phyloP scores from a whole-genome alignment of 805 yeast genomes.

The Saccharomycopsis sp. region DNA sequence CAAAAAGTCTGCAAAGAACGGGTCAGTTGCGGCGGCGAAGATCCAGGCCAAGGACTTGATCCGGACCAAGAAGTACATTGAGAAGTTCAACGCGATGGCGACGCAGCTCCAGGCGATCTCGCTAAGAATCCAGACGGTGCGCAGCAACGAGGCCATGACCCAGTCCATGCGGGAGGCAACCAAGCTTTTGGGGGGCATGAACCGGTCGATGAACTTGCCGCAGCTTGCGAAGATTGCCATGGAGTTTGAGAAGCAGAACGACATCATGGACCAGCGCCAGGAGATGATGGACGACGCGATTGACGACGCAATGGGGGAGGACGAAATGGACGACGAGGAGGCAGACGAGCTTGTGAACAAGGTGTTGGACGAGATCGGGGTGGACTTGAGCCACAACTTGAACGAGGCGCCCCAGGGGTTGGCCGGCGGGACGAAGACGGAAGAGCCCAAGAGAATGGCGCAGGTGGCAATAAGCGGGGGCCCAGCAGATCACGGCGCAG shows the following conservation, averaged over 20 bases:
- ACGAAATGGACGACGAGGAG: conserved; percentile 79
- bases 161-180: conserved; percentile 93
- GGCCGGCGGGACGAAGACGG: conserved; percentile 22
- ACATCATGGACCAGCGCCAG: conserved; percentile 96
- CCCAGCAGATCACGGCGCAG: conserved; percentile 25
- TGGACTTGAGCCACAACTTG: conserved; percentile 53
- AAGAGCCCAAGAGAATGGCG: conserved; percentile 36
- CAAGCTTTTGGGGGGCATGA: conserved; percentile 74
- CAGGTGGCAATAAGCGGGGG: conserved; percentile 25
- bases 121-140: conserved; percentile 79
- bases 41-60: conserved; percentile 94
- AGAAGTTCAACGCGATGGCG: conserved; percentile 86
- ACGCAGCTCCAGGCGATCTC: conserved; percentile 94
- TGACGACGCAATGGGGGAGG: conserved; percentile 90
- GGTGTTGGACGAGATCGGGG: conserved; percentile 93
- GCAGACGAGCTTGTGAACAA: conserved; percentile 84
- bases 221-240: conserved; percentile 82
- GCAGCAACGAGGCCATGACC: conserved; percentile 94
- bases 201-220: conserved; percentile 82
- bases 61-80: conserved; percentile 71
- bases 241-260: conserved; percentile 92
- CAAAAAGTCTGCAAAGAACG: conserved; percentile 83
- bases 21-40: conserved; percentile 82
- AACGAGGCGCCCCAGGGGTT: conserved; percentile 37
- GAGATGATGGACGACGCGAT: conserved; percentile 98